Base-by-base conservation (phyloP, 2,329 filamentous ascomycete species). In the Pyricularia pennisetigena region DNA sequence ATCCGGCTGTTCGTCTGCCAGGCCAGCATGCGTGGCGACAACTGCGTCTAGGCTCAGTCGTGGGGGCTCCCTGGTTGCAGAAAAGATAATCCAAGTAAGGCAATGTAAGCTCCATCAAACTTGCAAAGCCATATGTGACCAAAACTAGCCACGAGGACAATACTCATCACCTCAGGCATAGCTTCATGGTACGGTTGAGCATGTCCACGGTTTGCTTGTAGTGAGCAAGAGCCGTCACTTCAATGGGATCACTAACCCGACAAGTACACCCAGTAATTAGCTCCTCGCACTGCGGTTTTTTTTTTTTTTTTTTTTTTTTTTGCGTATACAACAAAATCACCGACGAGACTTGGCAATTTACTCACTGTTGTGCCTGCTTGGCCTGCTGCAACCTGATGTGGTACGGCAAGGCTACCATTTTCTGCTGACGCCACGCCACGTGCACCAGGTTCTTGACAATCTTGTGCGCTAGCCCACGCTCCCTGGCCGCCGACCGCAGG, bases 111-210 rank as follows among this genome's bases (percentile, higher is more conserved):
- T 14, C 57, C 28, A 61, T 61, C 8, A 26, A 26, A 12, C 23
- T 61, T 61, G 10, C 9, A 14, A 2, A 10, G 24, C 8, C 24
- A 9, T 28, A 10, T 14, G 28, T n/a, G 12, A 28, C 12, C 23
- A 61, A 28, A 62, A 62, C 59, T 10, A 62, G 14, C 59, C 41
- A 49, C n/a, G 41, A 49, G 2, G 2, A 8, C 20, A 49, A n/a
- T n/a, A 7, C 9, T 62, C 1, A 49, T 79, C 75, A 86, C 69
- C 85, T 82, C 69, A 90, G 75, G 74, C 88, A 90, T 61, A 92
- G 75, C 0, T 85, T 85, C 88, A 93, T 88, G 7, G 83, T 88
- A 75, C 89, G 86, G 74, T 94, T 93, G 68, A 94, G 80, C 89
- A 91, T 91, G 23, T 82, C 83, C 65, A 94, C 75, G 8, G 89